Evolutionary conservation across 2,329 filamentous ascomycete genomes (phyloP), one percentile per base, ranked within the genome.

Genomic region (Diplocarpon rosae): DNA sequence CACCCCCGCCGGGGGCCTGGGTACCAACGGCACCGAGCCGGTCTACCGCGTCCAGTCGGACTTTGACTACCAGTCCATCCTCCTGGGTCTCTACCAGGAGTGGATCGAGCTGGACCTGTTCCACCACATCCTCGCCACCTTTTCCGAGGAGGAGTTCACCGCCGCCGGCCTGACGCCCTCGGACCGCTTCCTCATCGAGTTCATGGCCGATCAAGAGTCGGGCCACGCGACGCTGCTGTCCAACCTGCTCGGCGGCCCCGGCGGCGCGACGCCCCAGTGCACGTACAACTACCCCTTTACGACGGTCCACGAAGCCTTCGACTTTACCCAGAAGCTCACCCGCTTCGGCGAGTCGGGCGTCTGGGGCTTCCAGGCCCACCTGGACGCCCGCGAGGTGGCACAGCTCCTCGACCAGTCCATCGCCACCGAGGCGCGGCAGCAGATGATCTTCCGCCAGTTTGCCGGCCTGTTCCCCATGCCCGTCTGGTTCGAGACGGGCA

Each of bases 71-170:
- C 73, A 90, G 60, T 88, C 83, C 0, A 46, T 59, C 38, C 71
- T 92, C 0, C 69, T 92, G 11, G 83, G 75, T 11, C 68, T 90
- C 0, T 89, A 90, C 59, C 82, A 88, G 56, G 85, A 92, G 63
- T 92, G 78, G 74, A 87, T 90, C 43, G 85, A 92, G 65, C 70
- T 92, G 1, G 86, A 92, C 59, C 71, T 87, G 12, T 92, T 92
- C 72, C 79, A 85, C 62, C 78, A 83, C 59, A 85, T 82, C 12
- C 71, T 92, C 2, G 76, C 75, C 0, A 75, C 69, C 0, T 92
- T 85, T 63, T 77, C 76, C 1, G 75, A 70, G 0, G 69, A 75
- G 28, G 82, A 92, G 13, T 92, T 89, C 53, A 67, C 75, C 6
- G 75, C 69, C 1, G 79, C 75, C 20, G 83, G 84, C 1, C 66